Evolutionary conservation across 306 rosid species (phyloP), one percentile per base, ranked within the genome.

Genomic region (Ceratonia siliqua): DNA sequence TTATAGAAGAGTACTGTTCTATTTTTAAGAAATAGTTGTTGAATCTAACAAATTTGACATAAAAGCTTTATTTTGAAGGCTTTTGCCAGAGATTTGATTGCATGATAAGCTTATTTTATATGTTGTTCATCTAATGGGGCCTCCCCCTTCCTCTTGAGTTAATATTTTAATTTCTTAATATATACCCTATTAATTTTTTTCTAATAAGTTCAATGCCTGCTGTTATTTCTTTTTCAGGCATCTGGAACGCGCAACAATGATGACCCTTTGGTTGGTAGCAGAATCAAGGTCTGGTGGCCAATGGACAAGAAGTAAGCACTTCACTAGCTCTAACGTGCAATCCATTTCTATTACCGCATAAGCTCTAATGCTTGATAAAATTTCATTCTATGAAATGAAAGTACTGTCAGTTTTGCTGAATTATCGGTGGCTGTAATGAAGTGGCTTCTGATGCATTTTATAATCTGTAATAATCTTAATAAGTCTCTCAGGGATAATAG

Each of bases 241-340:
- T 67, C 76, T 68, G 82, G 57, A 63, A 39, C 72, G 43, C 35
- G 20, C 11, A 68, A 74, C 11, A 45, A 18, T 41, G 86, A 64
- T 43, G 80, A 81, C 41, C 45, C 30, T 46, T 68, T 92, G 80
- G 81, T 90, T 82, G 92, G 94, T 59, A 41, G 64, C 2, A 81
- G 75, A 35, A 81, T 92, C 63, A 88, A 64, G 62, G 89, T 92
- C 39, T 92, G 90, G 94, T 92, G 98, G 96, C 98, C 98, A 9
- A n/a, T 62, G 58, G 98, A 92, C 76, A 84, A 67, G 65, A 56
- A 0, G 98, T 92, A 79, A 90, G 96, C 82, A 64, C 53, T 68
- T 80, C 61, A 41, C 33, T 70, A 62, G 28, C 55, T 20, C 72
- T 68, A 46, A 72, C 80, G 38, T 68, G 35, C 43, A n/a, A 17